Conservation (phyloP, 2,329 filamentous ascomycete genomes). For the Rutstroemia sp. region DNA sequence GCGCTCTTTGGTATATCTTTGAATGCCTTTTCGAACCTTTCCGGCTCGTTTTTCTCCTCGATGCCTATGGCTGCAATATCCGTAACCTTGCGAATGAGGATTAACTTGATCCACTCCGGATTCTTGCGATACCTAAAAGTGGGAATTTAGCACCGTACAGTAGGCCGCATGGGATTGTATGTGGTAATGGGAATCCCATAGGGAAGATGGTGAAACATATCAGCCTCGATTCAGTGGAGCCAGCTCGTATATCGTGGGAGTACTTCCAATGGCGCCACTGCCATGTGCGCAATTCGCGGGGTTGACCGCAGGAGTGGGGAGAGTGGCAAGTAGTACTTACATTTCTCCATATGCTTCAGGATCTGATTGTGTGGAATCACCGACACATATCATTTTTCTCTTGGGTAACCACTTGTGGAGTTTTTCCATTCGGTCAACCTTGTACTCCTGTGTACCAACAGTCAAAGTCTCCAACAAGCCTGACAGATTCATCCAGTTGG, state of each 20-base stretch:
- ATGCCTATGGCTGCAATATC: constrained; percentile 65
- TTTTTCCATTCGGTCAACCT: constrained; percentile 70
- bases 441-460: constrained; percentile 77
- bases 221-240: too few species aligned
- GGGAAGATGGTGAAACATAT: not conserved
- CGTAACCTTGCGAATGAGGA: constrained; percentile 78
- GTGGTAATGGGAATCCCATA: not conserved
- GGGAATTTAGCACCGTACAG: too few species aligned
- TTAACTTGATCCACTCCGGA: constrained; percentile 71
- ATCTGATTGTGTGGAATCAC: constrained; percentile 86
- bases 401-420: constrained; percentile 72
- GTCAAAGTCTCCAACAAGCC: constrained; percentile 76
- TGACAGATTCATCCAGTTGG: constrained; percentile 75
- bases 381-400: constrained; percentile 74
- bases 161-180: too few species aligned
- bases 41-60: constrained; percentile 63
- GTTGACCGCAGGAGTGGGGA: not conserved
- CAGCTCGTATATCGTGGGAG: too few species aligned
- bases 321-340: constrained; percentile 36
- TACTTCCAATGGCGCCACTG: not conserved
- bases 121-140: constrained; percentile 48
- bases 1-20: constrained; percentile 57
- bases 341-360: constrained; percentile 84
- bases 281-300: not conserved
- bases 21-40: constrained; percentile 80